These are phyloP conservation scores for Durotheca rogersii DNA, from an alignment of 495 filamentous ascomycete genomes.

Conservation along the genomic window DNA sequence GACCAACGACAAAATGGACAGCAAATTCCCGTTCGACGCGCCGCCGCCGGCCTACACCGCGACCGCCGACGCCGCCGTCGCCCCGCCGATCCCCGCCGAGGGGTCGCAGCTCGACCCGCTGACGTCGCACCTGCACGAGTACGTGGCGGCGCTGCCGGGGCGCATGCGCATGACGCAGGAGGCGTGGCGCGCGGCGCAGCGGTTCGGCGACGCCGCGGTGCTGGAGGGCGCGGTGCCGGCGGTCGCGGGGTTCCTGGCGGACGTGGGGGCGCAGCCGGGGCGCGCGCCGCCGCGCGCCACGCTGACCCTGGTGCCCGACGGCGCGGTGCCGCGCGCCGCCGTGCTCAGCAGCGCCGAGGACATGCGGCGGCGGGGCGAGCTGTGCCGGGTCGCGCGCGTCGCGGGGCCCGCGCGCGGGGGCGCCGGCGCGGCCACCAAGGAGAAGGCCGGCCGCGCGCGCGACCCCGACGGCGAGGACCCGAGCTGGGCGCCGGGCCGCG, in stretches of 20 bases:
- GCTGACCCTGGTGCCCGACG: conserved; percentile 43
- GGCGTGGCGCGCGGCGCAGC: conserved; percentile 34
- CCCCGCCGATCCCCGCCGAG: too few relatives aligned
- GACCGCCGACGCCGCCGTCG: not conserved
- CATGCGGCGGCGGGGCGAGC: conserved; percentile 39
- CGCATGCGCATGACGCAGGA: conserved; percentile 40
- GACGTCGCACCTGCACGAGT: conserved; percentile 40
- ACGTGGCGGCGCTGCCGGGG: conserved; percentile 41
- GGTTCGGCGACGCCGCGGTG: conserved; percentile 33
- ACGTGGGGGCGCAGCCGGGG: conserved; percentile 24
- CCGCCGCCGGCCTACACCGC: conserved; percentile 45
- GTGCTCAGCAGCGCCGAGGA: conserved; percentile 39
- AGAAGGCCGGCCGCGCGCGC: conserved; percentile 19
- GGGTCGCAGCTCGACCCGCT: conserved; percentile 20
- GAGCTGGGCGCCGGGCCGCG: conserved; percentile 23
- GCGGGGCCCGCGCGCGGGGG: too few relatives aligned
- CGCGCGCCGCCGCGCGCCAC: conserved; percentile 34
- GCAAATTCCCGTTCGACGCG: conserved; percentile 10
- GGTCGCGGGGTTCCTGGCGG: conserved; percentile 42
- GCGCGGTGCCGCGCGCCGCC: conserved; percentile 36
- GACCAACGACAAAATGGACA: conserved; percentile 17
- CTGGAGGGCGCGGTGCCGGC: conserved; percentile 39
- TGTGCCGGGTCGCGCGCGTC: conserved; percentile 37
- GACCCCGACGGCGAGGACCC: conserved; percentile 10
- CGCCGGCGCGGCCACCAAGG: conserved; percentile 22